Evolutionary conservation across 306 rosid species (phyloP).

Genomic region (Calophaca sinica): DNA sequence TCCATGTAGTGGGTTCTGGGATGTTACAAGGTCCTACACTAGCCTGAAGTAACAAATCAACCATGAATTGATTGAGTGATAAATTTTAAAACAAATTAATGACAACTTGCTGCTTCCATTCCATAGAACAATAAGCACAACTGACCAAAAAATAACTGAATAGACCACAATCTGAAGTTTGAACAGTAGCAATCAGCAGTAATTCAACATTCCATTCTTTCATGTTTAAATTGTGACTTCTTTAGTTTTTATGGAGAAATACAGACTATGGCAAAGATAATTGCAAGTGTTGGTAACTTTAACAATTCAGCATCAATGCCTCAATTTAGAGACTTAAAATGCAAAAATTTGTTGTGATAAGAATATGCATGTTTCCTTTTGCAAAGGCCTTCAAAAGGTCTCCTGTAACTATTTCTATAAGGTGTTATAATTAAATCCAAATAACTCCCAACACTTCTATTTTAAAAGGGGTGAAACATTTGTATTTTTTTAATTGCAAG

Average conservation of each 20-base stretch:
- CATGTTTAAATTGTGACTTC: not conserved
- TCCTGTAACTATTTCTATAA: no score
- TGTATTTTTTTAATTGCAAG: no score
- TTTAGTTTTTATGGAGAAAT: not conserved
- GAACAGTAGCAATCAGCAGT: not conserved
- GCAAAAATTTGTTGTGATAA: no score
- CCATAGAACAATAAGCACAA: not conserved
- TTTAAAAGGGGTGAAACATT: no score
- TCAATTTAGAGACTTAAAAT: no score
- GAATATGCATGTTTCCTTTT: no score
- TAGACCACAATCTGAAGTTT: not conserved
- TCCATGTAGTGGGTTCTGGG: conserved; percentile 85
- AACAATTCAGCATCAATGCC: no score
- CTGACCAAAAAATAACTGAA: not conserved
- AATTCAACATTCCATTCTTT: conserved; percentile 23
- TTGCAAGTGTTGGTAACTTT: no score
- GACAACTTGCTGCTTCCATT: not conserved
- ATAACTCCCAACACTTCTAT: no score
- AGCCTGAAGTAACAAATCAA: conserved; percentile 62
- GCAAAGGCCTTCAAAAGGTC: no score
- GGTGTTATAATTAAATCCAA: no score
- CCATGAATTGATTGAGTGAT: not conserved
- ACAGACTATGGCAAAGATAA: no score
- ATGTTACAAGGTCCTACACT: conserved; percentile 75
- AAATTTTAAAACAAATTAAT: conserved; percentile 19